Evolutionary conservation across 2,329 filamentous ascomycete genomes (phyloP), one percentile per base, ranked within the genome.

Genomic region (Alternaria tenuissima): DNA sequence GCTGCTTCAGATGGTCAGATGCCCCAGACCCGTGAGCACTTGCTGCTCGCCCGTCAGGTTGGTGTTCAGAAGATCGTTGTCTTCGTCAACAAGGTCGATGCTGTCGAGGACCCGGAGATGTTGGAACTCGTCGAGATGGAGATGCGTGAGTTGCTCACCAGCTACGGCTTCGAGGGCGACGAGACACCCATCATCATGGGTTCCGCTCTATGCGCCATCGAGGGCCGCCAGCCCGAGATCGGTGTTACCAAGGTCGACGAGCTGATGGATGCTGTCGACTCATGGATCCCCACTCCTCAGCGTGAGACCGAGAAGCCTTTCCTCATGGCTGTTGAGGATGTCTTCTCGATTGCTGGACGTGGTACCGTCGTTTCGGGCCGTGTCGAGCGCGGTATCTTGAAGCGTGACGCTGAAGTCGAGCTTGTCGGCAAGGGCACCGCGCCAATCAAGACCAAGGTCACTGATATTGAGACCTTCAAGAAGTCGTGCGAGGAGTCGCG

Each of bases 111-210:
- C 85, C 91, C 92, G 65, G 95, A 99, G 84, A 99, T 99, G 95
- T 88, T 99, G 89, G 95, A 99, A 85, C 92, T 99, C 61, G 95
- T 99, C 79, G 95, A 99, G 88, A 96, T 99, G 91, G 95, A 99
- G 86, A 99, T 99, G 95, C 93, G 95, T 77, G 95, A 99, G 84
- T 89, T 99, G 57, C 90, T 99, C 62, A 88, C 78, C 76, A 90
- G 89, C 73, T 99, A 99, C 82, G 94, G 93, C 64, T 99, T 99
- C 80, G 95, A 99, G 83, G 95, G 95, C 73, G 96, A 99, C 76
- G 92, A 98, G 57, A 99, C 95, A 52, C 95, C 95, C 66, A 96
- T 99, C 80, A 86, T 99, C 81, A 91, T 99, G 86, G 95, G 95
- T 66, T 99, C 95, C 72, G 95, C 95, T 69, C 90, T 99, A 52